These are phyloP conservation scores for Lichtheimia corymbifera DNA, from an alignment of 371 early-diverging fungal species.

Conservation along the genomic window DNA sequence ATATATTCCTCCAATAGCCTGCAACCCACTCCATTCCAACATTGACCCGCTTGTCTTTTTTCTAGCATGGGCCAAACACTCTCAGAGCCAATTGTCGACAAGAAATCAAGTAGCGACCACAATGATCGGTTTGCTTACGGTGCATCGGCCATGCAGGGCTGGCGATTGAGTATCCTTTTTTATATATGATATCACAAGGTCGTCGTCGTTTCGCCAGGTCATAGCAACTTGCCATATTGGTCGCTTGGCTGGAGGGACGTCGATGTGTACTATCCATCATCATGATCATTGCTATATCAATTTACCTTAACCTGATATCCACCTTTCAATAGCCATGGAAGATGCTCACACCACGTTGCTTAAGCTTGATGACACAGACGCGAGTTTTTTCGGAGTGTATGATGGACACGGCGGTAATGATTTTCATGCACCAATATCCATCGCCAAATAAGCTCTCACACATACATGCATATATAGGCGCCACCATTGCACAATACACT, in stretches of 20 bases:
- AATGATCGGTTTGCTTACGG: conserved; percentile 83
- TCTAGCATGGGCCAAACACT: conserved; percentile 92
- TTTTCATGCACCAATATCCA: neutral
- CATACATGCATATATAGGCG: conserved; percentile 45
- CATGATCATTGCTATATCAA: neutral
- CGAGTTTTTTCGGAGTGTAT: conserved; percentile 92
- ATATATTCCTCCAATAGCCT: no score
- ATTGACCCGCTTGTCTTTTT: neutral
- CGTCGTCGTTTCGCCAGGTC: no score
- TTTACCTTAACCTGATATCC: neutral
- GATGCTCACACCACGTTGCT: conserved; percentile 94
- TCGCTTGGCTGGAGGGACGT: no score
- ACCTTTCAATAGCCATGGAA: conserved; percentile 82
- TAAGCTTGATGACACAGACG: conserved; percentile 57
- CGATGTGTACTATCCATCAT: no score
- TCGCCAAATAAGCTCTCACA: neutral
- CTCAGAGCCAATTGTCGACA: conserved; percentile 91
- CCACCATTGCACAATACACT: conserved; percentile 83
- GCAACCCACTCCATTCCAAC: neutral
- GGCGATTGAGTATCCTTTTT: conserved; percentile 86
- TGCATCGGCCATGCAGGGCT: conserved; percentile 96
- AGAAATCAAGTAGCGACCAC: conserved; percentile 72
- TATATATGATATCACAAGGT: neutral
- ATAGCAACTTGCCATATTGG: no score
- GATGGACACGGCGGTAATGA: conserved; percentile 95